Evolutionary conservation across 2,329 filamentous ascomycete genomes (phyloP).

Genomic region (Plectosphaerella plurivora): DNA sequence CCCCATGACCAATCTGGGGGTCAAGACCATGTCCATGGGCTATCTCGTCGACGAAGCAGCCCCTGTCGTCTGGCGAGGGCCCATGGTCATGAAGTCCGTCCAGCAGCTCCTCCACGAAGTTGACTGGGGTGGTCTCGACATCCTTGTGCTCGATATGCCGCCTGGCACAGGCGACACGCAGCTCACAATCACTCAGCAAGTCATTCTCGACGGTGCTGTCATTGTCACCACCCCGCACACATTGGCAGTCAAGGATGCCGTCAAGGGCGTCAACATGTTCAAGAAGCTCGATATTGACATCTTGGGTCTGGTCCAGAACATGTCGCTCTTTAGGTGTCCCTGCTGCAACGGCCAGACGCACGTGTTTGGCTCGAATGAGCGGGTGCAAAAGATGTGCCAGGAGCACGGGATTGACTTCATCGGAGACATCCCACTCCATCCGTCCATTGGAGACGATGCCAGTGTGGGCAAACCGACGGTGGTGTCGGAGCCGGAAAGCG

Average conservation of each 20-base stretch:
- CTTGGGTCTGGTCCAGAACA: conserved; percentile 87
- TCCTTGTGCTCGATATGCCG: conserved; percentile 85
- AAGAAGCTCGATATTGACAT: conserved; percentile 76
- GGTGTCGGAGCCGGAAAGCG: conserved; percentile 75
- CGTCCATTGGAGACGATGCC: conserved; percentile 80
- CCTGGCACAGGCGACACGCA: conserved; percentile 96
- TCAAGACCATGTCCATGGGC: conserved; percentile 99
- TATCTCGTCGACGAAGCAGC: conserved; percentile 78
- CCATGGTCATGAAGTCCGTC: conserved; percentile 97
- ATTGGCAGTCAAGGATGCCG: conserved; percentile 83
- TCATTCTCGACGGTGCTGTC: conserved; percentile 82
- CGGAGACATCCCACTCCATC: conserved; percentile 84
- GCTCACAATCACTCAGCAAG: conserved; percentile 92
- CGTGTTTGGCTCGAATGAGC: conserved; percentile 66
- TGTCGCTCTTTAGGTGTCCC: conserved; percentile 80
- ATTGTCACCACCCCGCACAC: conserved; percentile 94
- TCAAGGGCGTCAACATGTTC: conserved; percentile 92
- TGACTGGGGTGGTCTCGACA: conserved; percentile 84
- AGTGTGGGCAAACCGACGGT: conserved; percentile 87
- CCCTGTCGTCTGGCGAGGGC: conserved; percentile 88
- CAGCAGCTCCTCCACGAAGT: conserved; percentile 95
- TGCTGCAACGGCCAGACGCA: conserved; percentile 69
- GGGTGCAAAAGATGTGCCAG: conserved; percentile 63
- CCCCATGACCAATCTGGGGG: conserved; percentile 87
- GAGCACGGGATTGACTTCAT: conserved; percentile 75